Evolutionary conservation across 768 basidiomycete species (phyloP).

Genomic region (Podaxis sp.): DNA sequence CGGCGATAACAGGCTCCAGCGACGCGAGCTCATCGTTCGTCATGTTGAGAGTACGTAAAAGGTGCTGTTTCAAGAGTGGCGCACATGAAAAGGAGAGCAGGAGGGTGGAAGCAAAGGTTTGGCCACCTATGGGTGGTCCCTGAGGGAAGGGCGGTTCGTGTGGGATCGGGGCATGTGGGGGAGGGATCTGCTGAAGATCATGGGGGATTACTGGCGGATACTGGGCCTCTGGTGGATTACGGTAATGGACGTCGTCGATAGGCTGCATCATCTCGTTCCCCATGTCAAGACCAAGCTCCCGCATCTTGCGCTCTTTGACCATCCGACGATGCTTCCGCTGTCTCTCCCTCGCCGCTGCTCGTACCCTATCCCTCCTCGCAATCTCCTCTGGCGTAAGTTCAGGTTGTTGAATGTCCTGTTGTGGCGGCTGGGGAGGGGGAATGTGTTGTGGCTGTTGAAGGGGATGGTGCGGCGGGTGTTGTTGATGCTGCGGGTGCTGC

Average conservation of each 20-base stretch:
- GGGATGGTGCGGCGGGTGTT: conserved; percentile 15
- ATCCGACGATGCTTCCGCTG: conserved; percentile 79
- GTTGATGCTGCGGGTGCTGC: conserved; percentile 25
- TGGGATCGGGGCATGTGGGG: conserved; percentile 30
- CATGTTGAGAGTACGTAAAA: conserved; percentile 68
- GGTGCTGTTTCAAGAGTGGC: conserved; percentile 68
- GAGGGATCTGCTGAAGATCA: conserved; percentile 31
- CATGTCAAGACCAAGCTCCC: conserved; percentile 80
- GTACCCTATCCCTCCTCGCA: conserved; percentile 63
- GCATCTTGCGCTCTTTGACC: conserved; percentile 77
- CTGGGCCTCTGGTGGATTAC: conserved; percentile 44
- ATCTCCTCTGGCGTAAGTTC: conserved; percentile 59
- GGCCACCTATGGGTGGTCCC: conserved; percentile 53
- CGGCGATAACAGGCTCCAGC: conserved; percentile 75
- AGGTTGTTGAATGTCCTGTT: conserved; percentile 14
- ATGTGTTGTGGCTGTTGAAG: conserved; percentile 12
- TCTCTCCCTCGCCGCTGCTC: conserved; percentile 73
- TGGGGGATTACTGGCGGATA: conserved; percentile 42
- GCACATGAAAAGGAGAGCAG: conserved; percentile 74
- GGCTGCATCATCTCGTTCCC: conserved; percentile 64
- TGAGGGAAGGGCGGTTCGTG: conserved; percentile 65
- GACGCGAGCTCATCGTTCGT: conserved; percentile 76
- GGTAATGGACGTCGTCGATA: conserved; percentile 65
- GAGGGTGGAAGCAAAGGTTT: conserved; percentile 76
- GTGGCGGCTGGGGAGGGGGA: conserved; percentile 12